Evolutionary conservation across 257 asterid genomes (phyloP).

Genomic region (Jacaranda copaia): DNA sequence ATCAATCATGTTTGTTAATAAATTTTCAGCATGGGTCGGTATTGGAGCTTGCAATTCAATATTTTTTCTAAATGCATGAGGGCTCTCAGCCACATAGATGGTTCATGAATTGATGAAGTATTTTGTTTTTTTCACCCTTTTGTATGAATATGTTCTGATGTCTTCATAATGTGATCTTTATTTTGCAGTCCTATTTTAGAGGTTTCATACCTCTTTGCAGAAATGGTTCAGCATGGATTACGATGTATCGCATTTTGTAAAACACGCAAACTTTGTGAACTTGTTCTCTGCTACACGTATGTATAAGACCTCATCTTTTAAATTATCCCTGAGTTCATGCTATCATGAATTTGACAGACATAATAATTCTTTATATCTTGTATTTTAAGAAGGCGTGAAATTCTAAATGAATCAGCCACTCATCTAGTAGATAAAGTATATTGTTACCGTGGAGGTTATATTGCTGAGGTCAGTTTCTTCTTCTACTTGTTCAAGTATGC

Average conservation of each 20-base stretch:
- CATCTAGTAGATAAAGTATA: slow-evolving; percentile 65
- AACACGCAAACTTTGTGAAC: slow-evolving; percentile 97
- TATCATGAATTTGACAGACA: slow-evolving; percentile 33
- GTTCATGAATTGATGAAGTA: slow-evolving; percentile 19
- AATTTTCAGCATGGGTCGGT: slow-evolving; percentile 2
- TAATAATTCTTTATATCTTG: slow-evolving; percentile 32
- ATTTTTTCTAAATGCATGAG: slow-evolving; percentile 14
- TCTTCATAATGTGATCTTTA: slow-evolving; percentile 22
- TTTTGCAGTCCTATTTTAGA: slow-evolving; percentile 91
- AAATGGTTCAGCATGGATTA: slow-evolving; percentile 96
- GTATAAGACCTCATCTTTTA: slow-evolving; percentile 42
- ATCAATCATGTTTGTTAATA: slow-evolving; percentile 8
- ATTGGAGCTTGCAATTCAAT: slow-evolving; percentile 15
- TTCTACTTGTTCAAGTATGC: slow-evolving; percentile 33
- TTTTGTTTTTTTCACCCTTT: slow-evolving; percentile 21
- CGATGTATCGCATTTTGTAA: slow-evolving; percentile 96
- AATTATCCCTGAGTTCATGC: slow-evolving; percentile 31
- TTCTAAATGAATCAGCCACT: slow-evolving; percentile 82
- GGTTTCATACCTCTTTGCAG: slow-evolving; percentile 84
- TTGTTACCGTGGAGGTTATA: slow-evolving; percentile 90
- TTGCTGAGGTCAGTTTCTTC: slow-evolving; percentile 76
- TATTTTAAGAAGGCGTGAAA: slow-evolving; percentile 71
- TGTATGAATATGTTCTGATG: slow-evolving; percentile 27
- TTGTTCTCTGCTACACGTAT: slow-evolving; percentile 90
- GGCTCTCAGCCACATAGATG: no score